Conservation (phyloP, 1,284 basidiomycete genomes). For the Phenoliferia sp. region DNA sequence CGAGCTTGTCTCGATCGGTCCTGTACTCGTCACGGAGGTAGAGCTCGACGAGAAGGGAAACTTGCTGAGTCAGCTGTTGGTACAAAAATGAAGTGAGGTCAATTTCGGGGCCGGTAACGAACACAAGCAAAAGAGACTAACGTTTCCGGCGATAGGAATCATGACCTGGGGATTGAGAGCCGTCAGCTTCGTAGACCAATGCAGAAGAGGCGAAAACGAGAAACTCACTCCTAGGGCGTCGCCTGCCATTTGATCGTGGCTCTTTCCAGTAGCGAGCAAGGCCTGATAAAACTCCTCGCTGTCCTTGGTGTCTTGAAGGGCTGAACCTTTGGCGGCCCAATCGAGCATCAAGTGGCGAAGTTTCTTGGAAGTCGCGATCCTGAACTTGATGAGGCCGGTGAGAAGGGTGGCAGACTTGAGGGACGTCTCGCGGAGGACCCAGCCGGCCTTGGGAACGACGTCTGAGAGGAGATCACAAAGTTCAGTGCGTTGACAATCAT, state of each 20-base stretch:
- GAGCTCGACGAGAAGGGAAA: not conserved
- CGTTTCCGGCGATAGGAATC: not conserved
- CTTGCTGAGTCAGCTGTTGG: not conserved
- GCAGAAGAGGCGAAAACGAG: not conserved
- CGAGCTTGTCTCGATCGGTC: not conserved
- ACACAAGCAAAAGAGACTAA: not conserved
- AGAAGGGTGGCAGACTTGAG: not conserved
- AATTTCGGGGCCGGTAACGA: not conserved
- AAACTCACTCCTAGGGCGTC: not conserved
- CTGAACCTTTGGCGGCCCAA: not conserved
- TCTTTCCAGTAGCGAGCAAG: not conserved
- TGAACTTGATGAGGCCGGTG: not conserved
- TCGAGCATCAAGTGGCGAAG: not conserved
- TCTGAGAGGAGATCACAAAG: too few species aligned
- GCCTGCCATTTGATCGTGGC: not conserved
- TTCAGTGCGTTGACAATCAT: too few species aligned
- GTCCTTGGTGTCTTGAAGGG: not conserved
- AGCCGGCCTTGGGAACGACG: slow-evolving; percentile 10
- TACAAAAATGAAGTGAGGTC: not conserved
- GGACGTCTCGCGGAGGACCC: slow-evolving; percentile 12
- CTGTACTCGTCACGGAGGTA: not conserved
- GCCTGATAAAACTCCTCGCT: not conserved
- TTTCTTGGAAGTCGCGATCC: not conserved
- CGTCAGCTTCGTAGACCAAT: not conserved
- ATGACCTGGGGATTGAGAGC: not conserved